Evolutionary conservation across 345 rosid genomes (phyloP), one percentile per base, ranked within the genome.

Genomic region (Euclidium syriacum): DNA sequence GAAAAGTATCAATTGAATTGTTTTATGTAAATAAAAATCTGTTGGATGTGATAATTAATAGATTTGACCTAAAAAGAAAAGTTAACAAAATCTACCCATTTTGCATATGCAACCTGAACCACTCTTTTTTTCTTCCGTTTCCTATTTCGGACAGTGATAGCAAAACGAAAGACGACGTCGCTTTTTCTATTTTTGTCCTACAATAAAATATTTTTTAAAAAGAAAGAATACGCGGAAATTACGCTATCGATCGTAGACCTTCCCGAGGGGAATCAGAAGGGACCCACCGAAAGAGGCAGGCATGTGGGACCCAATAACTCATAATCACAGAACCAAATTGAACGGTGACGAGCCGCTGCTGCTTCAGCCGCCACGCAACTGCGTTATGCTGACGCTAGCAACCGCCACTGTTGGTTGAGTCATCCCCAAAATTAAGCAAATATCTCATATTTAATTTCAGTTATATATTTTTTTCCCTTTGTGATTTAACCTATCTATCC

Each of bases 341-440:
- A 73, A 39, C 81, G 82, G 81, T 73, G 82, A 79, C 82, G 80
- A 70, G 81, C 64, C 78, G 85, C 88, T 80, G 79, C 85, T 72
- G 69, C 68, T 26, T 38, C 74, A 10, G 47, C 34, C 50, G 65
- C 65, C 49, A 32, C 33, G 51, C 34, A 4, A 27, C 26, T 41
- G 52, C 62, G 54, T 32, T 64, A 12, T 39, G 72, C 73, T 67
- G 50, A 54, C 52, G 6, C 15, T 52, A 16, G 35, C 52, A 46
- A 33, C 63, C 71, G 72, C 49, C 29, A 10, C 0, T 33, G 10
- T 15, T 42, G 1, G 4, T 22, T 22, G 4, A 3, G 2, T 14
- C 6, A 1, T 3, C 18, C n/a, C 7, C 10, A n/a, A 16, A 16
- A 25, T 14, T 27, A 35, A 40, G 35, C 24, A 10, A 35, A 10